Percentiles rank a stretch among this genome's conserved stretches.
Conservation (phyloP, 495 filamentous ascomycete species). For the Aspergillus biplanus region DNA sequence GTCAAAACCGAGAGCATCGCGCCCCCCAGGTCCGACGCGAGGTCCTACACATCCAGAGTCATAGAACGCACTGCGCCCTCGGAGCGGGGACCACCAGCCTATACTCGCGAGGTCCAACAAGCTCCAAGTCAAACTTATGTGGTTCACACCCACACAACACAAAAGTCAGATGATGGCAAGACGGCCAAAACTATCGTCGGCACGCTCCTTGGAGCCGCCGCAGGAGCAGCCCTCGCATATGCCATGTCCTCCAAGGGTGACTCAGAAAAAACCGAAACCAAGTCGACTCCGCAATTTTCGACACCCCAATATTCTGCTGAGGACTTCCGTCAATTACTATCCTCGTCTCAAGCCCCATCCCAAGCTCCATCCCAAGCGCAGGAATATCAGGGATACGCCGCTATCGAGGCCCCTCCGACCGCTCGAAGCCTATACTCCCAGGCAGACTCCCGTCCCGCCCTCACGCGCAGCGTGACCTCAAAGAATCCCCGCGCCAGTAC, state of each 20-base stretch:
- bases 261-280: slow-evolving; percentile 31
- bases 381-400: slow-evolving; percentile 33
- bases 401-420: slow-evolving; percentile 48
- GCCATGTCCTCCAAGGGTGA: slow-evolving; percentile 62
- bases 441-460: slow-evolving; percentile 35
- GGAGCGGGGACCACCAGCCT: slow-evolving; percentile 28
- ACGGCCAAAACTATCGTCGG: slow-evolving; percentile 66
- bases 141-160: slow-evolving; percentile 34
- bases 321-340: slow-evolving; percentile 36
- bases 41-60: slow-evolving; percentile 37
- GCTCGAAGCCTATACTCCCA: slow-evolving; percentile 40
- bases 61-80: slow-evolving; percentile 33
- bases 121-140: slow-evolving; percentile 36
- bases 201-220: slow-evolving; percentile 74
- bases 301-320: slow-evolving; percentile 32
- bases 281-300: slow-evolving; percentile 23
- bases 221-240: slow-evolving; percentile 76
- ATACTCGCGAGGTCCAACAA: slow-evolving; percentile 34
- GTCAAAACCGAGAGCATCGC: slow-evolving; percentile 37
- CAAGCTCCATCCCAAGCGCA: slow-evolving; percentile 30
- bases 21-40: slow-evolving; percentile 33
- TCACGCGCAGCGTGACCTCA: slow-evolving; percentile 38
- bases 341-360: slow-evolving; percentile 34
- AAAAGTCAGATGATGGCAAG: slow-evolving; percentile 43
- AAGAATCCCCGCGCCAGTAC: slow-evolving; percentile 49